Base-by-base conservation (phyloP, 305 asterid species). In the Plantago rigida region DNA sequence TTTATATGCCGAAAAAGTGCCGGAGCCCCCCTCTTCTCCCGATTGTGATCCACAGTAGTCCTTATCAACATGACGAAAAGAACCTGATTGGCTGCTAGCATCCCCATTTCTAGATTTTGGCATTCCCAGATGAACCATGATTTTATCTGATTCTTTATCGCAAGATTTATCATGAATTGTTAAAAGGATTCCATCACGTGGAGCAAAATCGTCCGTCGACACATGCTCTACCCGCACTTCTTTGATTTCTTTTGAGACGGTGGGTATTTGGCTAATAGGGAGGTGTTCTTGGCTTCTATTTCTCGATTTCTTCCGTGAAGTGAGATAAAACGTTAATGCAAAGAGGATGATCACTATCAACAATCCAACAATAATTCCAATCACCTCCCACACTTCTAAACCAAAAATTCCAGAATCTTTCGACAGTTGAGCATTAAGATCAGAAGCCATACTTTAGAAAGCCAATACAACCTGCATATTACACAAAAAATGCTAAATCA, bases 221-320 rank as follows among this genome's bases (percentile, higher is more conserved):
- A 83, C 79, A 67, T 85, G 96, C 77, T 85, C 97, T 9, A 90
- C 89, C 34, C 91, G 75, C 9, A 90, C 95, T 72, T 90, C 97
- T 72, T 87, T 85, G 57, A 90, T 87, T 77, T 90, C 97, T 58
- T 90, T 90, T 1, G 95, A 90, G 49, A 90, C 69, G 0, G 79
- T 59, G 0, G 97, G 97, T 46, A 90, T 87, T 77, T 83, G 94
- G 80, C 73, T 81, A 49, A 66, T 56, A 65, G 96, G 95, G 53
- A 78, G 59, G 42, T 72, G 81, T 55, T 77, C 87, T 52, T 67
- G 79, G 59, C 75, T 79, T 62, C 77, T 67, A 66, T 75, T 66
- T 67, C 75, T 82, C 22, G 74, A 60, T 70, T 81, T 87, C 81
- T 88, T 90, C 49, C 82, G 74, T 15, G 85, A 81, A 41, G 94